Evolutionary conservation across 208 protist genomes (phyloP).

Genomic region (Leishmania guyanensis): DNA sequence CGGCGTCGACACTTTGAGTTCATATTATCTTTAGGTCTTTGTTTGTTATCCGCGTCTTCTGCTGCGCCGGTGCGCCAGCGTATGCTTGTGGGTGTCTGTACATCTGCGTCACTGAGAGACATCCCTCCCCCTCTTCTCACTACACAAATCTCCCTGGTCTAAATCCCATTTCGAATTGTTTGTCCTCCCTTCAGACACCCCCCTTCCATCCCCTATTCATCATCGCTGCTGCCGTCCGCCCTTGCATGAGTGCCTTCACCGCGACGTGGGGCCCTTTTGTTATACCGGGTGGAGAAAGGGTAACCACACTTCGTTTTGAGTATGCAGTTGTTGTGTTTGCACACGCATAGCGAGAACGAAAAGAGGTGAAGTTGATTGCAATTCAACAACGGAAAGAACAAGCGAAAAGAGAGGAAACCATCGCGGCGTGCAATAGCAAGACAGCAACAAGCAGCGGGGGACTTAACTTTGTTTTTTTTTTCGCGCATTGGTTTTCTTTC

Average conservation of each 20-base stretch:
- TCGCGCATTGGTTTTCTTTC: conserved; percentile 5
- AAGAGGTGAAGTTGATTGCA: neutral
- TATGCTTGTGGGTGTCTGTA: neutral
- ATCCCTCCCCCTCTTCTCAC: neutral
- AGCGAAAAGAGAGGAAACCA: neutral
- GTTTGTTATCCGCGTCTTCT: neutral
- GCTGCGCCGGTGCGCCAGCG: neutral
- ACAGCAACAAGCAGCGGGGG: neutral
- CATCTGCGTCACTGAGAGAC: neutral
- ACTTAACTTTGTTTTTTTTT: conserved; percentile 9
- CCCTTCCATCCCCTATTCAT: neutral
- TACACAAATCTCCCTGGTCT: neutral
- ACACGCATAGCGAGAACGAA: no score
- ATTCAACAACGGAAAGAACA: no score
- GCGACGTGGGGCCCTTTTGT: neutral
- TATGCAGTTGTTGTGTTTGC: neutral
- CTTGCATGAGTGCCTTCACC: neutral
- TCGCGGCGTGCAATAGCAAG: neutral
- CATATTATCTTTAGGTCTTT: neutral
- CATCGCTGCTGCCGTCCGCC: neutral
- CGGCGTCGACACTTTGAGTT: neutral
- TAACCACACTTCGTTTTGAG: neutral
- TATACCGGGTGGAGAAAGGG: neutral
- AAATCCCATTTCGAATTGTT: neutral
- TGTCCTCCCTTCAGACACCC: neutral